These are phyloP conservation scores for Lipomyces orientalis DNA, from an alignment of 805 yeast genomes.

Conservation along the genomic window DNA sequence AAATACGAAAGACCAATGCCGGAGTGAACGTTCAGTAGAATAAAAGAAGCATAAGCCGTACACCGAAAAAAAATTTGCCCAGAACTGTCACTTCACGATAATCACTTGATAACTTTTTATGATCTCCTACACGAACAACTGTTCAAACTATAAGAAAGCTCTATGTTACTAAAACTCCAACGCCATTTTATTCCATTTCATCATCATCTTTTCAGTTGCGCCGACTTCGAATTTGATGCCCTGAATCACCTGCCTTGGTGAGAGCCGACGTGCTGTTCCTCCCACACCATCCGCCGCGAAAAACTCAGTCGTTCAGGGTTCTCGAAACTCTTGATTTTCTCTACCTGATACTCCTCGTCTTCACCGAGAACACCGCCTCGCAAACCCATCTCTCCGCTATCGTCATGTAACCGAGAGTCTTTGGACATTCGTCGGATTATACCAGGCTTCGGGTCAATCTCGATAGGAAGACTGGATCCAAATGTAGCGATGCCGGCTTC, in stretches of 20 bases:
- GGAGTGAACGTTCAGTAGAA: not conserved
- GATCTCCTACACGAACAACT: not conserved
- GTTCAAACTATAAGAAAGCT: not conserved
- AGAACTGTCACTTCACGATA: not conserved
- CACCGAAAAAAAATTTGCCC: not conserved
- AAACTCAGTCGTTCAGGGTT: conserved; percentile 33
- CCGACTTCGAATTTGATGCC: not conserved
- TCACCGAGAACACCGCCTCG: conserved; percentile 28
- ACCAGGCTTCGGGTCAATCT: conserved; percentile 20
- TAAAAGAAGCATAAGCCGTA: not conserved
- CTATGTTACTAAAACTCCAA: not conserved
- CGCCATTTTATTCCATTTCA: conserved; percentile 3
- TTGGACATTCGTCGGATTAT: conserved; percentile 1
- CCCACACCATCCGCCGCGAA: conserved; percentile 35
- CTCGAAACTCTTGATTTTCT: conserved; percentile 25
- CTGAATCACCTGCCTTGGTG: not conserved
- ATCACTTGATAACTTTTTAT: not conserved
- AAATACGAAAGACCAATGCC: not conserved
- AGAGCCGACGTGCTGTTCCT: conserved; percentile 36
- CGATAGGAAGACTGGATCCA: conserved; percentile 31
- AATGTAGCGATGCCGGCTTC: conserved; percentile 15
- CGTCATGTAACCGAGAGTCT: conserved; percentile 10
- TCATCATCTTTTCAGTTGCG: not conserved
- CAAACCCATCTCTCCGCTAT: conserved; percentile 31
- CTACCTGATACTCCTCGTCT: conserved; percentile 29